Evolutionary conservation across 177 flowering plant genomes (phyloP).

Genomic region (Vitis hybrid): DNA sequence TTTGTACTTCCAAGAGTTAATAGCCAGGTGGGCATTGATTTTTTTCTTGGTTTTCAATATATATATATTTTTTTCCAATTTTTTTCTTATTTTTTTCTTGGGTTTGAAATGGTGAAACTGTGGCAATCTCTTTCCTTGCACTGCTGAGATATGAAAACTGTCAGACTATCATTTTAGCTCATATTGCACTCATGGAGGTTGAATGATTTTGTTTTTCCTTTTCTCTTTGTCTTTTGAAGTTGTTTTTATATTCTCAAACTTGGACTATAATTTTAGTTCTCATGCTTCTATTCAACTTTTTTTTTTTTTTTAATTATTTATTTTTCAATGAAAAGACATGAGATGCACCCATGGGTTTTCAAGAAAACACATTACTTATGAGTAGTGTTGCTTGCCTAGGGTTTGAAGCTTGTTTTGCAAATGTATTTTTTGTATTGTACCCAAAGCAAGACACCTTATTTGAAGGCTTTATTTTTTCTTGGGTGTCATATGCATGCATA

Average conservation of each 20-base stretch:
- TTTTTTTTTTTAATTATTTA: neutral
- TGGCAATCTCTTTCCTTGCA: constrained; percentile 8
- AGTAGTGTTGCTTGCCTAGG: too few relatives aligned
- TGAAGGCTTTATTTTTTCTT: too few relatives aligned
- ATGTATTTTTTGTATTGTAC: too few relatives aligned
- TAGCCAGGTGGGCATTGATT: too few relatives aligned
- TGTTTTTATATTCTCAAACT: neutral
- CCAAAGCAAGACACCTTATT: too few relatives aligned
- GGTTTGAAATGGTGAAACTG: constrained; percentile 3
- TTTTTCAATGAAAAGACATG: too few relatives aligned
- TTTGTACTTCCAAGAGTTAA: too few relatives aligned
- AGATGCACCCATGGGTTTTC: too few relatives aligned
- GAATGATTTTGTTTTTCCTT: neutral
- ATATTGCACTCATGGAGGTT: constrained; percentile 8
- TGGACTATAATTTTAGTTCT: neutral
- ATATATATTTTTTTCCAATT: neutral
- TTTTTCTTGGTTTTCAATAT: neutral
- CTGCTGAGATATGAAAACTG: constrained; percentile 8
- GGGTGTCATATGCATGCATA: too few relatives aligned
- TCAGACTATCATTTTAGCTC: constrained; percentile 8
- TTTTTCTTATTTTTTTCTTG: constrained; percentile 10
- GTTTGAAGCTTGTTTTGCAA: too few relatives aligned
- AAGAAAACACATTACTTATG: too few relatives aligned
- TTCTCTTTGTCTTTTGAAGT: neutral
- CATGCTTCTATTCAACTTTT: neutral